Evolutionary conservation across 768 basidiomycete species (phyloP), one percentile per base, ranked within the genome.

Genomic region (Lactarius akahatsu): DNA sequence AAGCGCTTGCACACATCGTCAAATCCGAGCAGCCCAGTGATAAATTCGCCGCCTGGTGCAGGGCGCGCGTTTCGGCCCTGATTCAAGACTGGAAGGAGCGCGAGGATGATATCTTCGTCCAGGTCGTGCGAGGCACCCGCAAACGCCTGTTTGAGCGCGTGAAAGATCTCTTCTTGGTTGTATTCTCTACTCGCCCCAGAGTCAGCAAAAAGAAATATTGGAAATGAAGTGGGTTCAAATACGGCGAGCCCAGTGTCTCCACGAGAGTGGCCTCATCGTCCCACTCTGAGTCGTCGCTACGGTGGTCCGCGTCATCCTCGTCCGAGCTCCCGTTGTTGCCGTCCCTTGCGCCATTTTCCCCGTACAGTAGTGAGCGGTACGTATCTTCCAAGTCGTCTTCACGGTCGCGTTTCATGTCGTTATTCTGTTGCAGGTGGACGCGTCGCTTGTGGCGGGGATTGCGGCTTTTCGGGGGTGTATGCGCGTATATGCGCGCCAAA

Each of bases 1-100:
- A 67, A 67, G 26, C 28, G 50, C 50, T 67, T 67, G 57, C 62
- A 67, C 13, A n/a, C 62, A 13, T 67, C 66, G 26, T 67, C 66
- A 10, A 67, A 67, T 38, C 65, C 61, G 15, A 66, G 61, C 7
- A 66, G 32, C 13, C 65, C 65, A 3, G 61, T 26, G 41, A 67
- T 38, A 4, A 67, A 67, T 32, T 32, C 15, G 40, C 52, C 62
- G 4, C 62, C 66, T 2, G 66, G 66, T 26, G 62, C 62, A 32
- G 62, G 57, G 13, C 66, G 66, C 4, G 7, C 40, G 18, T 32
- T 43, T 26, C 66, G 61, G 9, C 23, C 26, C 5, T 26, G 28
- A 36, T 8, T 56, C 41, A 67, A 28, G 16, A 28, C 57, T 3
- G 66, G 66, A 30, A 40, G 50, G 28, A 67, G 40, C 23, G 23